Base-by-base conservation (phyloP, 306 rosid species). In the Fagus crenata region DNA sequence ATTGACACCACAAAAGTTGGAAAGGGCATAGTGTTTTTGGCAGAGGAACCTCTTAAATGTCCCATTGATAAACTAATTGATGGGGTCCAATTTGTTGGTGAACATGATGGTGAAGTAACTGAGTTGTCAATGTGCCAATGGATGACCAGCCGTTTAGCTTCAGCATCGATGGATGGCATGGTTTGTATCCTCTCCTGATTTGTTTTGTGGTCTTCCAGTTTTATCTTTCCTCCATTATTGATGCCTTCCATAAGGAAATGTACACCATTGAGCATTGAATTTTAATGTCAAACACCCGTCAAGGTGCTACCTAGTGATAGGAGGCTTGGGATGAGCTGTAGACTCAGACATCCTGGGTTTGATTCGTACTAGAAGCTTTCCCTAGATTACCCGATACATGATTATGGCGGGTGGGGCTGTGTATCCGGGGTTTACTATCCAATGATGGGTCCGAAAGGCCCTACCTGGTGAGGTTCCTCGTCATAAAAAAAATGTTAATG, bases 61-160 rank as follows among this genome's bases (percentile, higher is more conserved):
- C 75, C 82, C 43, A 37, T 90, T 83, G 95, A 90, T 70, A 86
- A 84, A 79, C 79, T 88, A 81, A 81, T 90, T 81, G 90, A 83
- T 59, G 95, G 95, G 74, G 89, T 90, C 74, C 77, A 83, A 7
- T 85, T 86, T 72, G 80, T 90, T 55, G 95, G 95, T 40, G 85
- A 85, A 71, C 95, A 90, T 59, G 95, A 90, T 33, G 85, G 85
- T 56, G 79, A 88, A 55, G 80, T 90, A 64, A 90, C 92, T 7
- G 95, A 90, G 80, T 81, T 90, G 85, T 81, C 95, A 72, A 90
- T 90, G 95, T 90, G 95, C 85, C 95, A 90, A 81, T 88, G 95
- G 95, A 90, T 90, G 92, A 86, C 81, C 79, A 88, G 84, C 85
- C 89, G 90, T 13, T 88, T 90, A 83, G 95, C 89, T 79, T 88